Evolutionary conservation across 2,329 filamentous ascomycete species (phyloP).

Genomic region (Cercospora sp.): DNA sequence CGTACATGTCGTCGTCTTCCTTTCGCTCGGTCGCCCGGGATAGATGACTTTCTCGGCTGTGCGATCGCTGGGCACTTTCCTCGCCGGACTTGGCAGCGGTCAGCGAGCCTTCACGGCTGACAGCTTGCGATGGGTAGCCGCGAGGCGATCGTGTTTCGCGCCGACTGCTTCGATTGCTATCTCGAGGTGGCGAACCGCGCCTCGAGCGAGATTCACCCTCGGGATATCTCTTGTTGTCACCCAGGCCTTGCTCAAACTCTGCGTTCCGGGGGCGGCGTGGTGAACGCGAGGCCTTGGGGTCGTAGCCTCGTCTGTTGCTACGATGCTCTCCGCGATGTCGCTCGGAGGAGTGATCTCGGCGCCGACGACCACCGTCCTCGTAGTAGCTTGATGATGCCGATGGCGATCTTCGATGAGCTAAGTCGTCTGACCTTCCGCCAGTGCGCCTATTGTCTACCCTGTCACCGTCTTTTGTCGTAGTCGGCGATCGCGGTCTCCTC

Average conservation of each 20-base stretch:
- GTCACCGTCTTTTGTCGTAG: conserved; percentile 26
- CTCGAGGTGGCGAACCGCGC: conserved; percentile 14
- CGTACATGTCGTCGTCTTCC: conserved; percentile 36
- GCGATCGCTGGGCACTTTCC: conserved; percentile 22
- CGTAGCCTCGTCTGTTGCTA: conserved; percentile 15
- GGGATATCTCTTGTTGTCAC: conserved; percentile 7
- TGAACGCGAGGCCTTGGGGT: conserved; percentile 26
- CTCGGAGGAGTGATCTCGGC: conserved; percentile 28
- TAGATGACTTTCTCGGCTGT: conserved; percentile 31
- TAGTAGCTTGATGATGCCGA: conserved; percentile 44
- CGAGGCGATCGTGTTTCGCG: conserved; percentile 27
- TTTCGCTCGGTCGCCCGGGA: conserved; percentile 20
- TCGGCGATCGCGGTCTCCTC: conserved; percentile 39
- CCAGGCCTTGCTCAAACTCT: conserved; percentile 4
- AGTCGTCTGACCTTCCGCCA: conserved; percentile 38
- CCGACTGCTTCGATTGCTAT: conserved; percentile 18
- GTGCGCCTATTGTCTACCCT: conserved; percentile 26
- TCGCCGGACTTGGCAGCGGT: conserved; percentile 2
- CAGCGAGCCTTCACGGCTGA: conserved; percentile 23
- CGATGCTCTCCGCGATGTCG: conserved; percentile 34
- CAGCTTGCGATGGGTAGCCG: conserved; percentile 7
- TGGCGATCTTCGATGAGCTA: conserved; percentile 42
- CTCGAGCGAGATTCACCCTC: conserved; percentile 12
- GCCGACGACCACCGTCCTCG: conserved; percentile 34
- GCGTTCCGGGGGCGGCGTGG: conserved; percentile 21